Base-by-base conservation (phyloP, 228 moss, liverwort and hornwort species). In the Sphagnum magellanicum region DNA sequence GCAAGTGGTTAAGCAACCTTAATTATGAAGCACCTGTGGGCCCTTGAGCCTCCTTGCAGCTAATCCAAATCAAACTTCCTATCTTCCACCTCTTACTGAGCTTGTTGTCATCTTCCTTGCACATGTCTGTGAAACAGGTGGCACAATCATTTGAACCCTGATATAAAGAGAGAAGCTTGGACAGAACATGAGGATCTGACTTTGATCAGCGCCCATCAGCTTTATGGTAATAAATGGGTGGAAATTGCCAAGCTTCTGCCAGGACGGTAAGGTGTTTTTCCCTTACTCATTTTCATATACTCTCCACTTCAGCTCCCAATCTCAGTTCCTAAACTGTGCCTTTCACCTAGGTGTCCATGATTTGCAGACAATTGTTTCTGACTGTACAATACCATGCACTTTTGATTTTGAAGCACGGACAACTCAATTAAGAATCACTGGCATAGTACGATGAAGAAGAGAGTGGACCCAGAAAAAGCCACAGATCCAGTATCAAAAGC, bases 121-220 rank as follows among this genome's bases (percentile, higher is more conserved):
- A 32, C 32, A 32, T 32, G 32, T 3, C 32, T 32, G 32, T 32
- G 32, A n/a, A 63, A 14, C 83, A 97, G 97, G 70, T 97, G 97
- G 97, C 89, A 91, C 79, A 97, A 97, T 74, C 93, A 98, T 73
- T 83, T 98, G n/a, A 93, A 98, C 73, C 97, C 97, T 11, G 75
- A 75, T 64, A 90, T 93, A 64, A 91, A 84, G 73, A 81, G 91
- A 61, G 93, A 87, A 52, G 79, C 91, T 5, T 98, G 97, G 97
- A 89, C 85, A 12, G 83, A 93, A 50, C 63, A 83, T 6, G 97
- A 98, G 70, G 91, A 98, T 59, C 71, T 88, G 73, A 71, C 88
- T 10, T 63, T 98, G 64, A 90, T 88, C 59, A 77, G 55, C 4
- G 87, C 90, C 13, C 97, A 98, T 63, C 76, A 74, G 62, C 10